These are phyloP conservation scores for Chlorophyllum brunneum DNA, from an alignment of 768 basidiomycete species.

Conservation along the genomic window DNA sequence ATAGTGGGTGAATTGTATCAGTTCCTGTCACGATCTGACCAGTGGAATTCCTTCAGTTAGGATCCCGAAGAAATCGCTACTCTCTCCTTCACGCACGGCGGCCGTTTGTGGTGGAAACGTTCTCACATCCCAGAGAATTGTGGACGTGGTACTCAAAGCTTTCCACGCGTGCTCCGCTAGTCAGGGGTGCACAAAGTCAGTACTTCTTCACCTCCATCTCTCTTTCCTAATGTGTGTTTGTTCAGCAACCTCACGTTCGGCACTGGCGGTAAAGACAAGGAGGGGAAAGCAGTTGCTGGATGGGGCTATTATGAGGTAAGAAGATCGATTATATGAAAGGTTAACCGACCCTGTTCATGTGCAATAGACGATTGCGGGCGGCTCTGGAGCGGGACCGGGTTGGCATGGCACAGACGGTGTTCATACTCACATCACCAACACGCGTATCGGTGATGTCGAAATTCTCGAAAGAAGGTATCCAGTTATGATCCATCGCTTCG, in stretches of 20 bases:
- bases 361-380: constrained; percentile 85
- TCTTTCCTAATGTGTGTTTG: constrained; percentile 7
- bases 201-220: constrained; percentile 12
- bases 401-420: constrained; percentile 95
- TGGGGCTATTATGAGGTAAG: constrained; percentile 88
- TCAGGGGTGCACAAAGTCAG: constrained; percentile 91
- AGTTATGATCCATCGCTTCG: constrained; percentile 83
- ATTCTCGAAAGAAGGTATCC: constrained; percentile 93
- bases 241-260: constrained; percentile 85
- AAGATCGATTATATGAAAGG: background rate
- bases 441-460: constrained; percentile 90
- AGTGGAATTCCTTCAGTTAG: constrained; percentile 43
- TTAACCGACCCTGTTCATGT: background rate
- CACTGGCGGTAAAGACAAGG: constrained; percentile 78
- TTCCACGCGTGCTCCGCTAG: constrained; percentile 91
- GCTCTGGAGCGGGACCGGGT: constrained; percentile 82
- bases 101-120: constrained; percentile 95
- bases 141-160: constrained; percentile 90
- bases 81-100: constrained; percentile 80
- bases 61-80: constrained; percentile 74
- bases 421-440: constrained; percentile 92
- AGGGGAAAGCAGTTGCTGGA: constrained; percentile 70
- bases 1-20: constrained; percentile 54
- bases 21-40: background rate
- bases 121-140: constrained; percentile 86